Conservation (phyloP, 345 rosid species). For the Euphorbia tirucalli region DNA sequence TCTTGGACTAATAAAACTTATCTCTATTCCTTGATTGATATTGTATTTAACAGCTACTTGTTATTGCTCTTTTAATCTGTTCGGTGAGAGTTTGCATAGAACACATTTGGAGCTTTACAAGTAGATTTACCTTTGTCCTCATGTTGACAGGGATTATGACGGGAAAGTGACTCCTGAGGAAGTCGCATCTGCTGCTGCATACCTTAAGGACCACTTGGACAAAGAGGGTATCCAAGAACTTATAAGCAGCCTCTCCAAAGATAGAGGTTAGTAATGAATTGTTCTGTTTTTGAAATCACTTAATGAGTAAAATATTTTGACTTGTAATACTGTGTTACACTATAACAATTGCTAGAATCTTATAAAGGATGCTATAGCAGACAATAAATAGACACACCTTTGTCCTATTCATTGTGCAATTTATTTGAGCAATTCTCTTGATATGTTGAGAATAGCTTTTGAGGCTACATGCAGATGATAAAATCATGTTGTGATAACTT, state of each 20-base stretch:
- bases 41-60: neutral
- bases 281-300: neutral
- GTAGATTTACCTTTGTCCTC: slow-evolving; percentile 14
- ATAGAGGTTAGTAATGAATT: slow-evolving; percentile 53
- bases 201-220: slow-evolving; percentile 74
- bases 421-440: no score
- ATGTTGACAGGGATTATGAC: slow-evolving; percentile 70
- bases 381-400: neutral
- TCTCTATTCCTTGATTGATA: neutral
- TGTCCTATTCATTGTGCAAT: neutral
- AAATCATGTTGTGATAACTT: no score
- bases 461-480: no score
- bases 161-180: slow-evolving; percentile 95
- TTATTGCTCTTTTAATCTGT: neutral
- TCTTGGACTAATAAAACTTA: neutral
- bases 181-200: slow-evolving; percentile 86
- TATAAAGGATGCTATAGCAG: neutral
- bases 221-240: slow-evolving; percentile 94
- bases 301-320: neutral
- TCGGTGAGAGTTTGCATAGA: neutral
- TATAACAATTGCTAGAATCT: neutral
- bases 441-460: no score
- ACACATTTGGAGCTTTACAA: neutral
- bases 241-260: slow-evolving; percentile 81
- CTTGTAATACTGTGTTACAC: neutral